These are phyloP conservation scores for Neurospora sp. DNA, from an alignment of 2,329 filamentous ascomycete genomes.

Conservation along the genomic window DNA sequence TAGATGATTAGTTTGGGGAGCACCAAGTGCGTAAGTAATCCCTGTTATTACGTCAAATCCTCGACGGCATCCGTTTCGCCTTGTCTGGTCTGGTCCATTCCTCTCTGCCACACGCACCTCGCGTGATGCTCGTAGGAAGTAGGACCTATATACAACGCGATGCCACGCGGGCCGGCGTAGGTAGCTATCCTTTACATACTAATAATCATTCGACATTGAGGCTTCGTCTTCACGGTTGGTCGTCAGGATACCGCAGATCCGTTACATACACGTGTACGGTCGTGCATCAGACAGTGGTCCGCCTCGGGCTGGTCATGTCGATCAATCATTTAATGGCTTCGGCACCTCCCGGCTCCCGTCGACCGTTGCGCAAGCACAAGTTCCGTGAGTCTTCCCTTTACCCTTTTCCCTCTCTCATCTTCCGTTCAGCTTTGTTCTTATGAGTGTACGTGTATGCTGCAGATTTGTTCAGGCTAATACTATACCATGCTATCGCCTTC, in stretches of 20 bases:
- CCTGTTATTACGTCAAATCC: background rate
- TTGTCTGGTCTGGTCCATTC: background rate
- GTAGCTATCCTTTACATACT: background rate
- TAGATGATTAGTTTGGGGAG: background rate
- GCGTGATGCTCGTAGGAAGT: background rate
- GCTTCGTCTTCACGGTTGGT: background rate
- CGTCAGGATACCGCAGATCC: background rate
- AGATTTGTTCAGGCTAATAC: background rate
- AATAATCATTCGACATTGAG: background rate
- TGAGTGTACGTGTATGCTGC: background rate
- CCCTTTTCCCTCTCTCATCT: background rate
- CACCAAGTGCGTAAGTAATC: background rate
- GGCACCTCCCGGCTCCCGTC: background rate
- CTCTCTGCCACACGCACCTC: background rate
- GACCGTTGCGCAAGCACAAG: background rate
- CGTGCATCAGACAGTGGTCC: background rate
- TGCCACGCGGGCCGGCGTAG: background rate
- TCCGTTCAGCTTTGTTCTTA: background rate
- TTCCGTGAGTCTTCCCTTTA: background rate
- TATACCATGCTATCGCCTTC: background rate
- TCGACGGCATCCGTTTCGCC: background rate
- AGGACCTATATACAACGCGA: background rate
- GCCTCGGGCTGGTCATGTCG: background rate
- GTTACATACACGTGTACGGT: too few species aligned
- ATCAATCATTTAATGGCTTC: background rate